Evolutionary conservation across 2,329 filamentous ascomycete genomes (phyloP).

Genomic region (Daldinia eschscholtzii): DNA sequence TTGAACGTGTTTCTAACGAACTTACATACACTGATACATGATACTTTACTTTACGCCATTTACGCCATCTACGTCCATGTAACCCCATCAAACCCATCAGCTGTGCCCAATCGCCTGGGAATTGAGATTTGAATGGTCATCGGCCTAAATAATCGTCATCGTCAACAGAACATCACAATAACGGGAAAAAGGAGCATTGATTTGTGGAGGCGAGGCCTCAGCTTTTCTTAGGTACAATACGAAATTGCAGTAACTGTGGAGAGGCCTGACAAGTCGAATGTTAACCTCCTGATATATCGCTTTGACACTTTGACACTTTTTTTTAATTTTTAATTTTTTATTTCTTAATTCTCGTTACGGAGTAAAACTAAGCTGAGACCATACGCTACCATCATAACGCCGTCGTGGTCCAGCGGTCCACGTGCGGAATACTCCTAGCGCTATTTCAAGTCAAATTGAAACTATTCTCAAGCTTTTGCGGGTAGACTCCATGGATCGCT

Average conservation of each 20-base stretch:
- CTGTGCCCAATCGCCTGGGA: neutral
- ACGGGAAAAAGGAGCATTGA: constrained; percentile 8
- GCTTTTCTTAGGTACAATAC: constrained; percentile 3
- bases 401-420: constrained; percentile 10
- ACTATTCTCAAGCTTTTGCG: constrained; percentile 27
- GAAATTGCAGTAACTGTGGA: constrained; percentile 25
- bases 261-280: constrained; percentile 22
- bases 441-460: constrained; percentile 26
- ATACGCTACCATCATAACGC: constrained; percentile 13
- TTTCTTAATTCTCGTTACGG: constrained; percentile 3
- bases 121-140: constrained; percentile 1
- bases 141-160: neutral
- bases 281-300: constrained; percentile 16
- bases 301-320: constrained; percentile 13
- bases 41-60: too few species aligned
- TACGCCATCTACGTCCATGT: neutral
- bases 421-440: constrained; percentile 35
- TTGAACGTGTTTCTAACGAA: neutral
- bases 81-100: neutral
- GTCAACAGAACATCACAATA: constrained; percentile 2
- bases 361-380: constrained; percentile 19
- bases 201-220: constrained; percentile 11
- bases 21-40: too few species aligned
- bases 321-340: constrained; percentile 2
- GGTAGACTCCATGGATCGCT: constrained; percentile 23